Conservation (phyloP, 257 asterid species). For the Nicotiana attenuata region DNA sequence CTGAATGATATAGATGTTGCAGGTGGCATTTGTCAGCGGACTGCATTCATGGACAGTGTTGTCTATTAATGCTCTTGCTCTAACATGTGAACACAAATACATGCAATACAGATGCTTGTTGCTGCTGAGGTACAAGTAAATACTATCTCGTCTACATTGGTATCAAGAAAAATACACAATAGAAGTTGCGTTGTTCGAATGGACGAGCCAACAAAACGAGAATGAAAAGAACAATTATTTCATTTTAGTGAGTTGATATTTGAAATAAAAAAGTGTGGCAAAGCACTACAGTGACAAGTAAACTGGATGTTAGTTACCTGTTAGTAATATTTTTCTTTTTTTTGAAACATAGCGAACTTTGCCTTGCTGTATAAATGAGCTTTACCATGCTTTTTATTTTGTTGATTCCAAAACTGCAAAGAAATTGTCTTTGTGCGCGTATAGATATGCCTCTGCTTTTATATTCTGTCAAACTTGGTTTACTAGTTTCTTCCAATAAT, state of each 20-base stretch:
- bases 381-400: neutral
- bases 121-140: neutral
- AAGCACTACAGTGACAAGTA: neutral
- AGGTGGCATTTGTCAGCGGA: neutral
- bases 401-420: neutral
- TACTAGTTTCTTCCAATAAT: neutral
- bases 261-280: neutral
- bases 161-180: neutral
- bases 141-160: neutral
- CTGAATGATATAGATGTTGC: neutral
- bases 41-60: neutral
- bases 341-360: neutral
- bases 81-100: neutral
- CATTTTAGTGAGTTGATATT: neutral
- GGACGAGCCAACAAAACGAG: neutral
- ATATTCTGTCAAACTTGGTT: slow-evolving; percentile 1
- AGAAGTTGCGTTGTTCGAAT: neutral
- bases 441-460: neutral
- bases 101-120: neutral
- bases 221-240: neutral
- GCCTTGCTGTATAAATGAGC: neutral
- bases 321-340: neutral
- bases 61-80: neutral
- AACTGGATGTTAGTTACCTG: neutral
- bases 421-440: neutral